phyloP scores from a whole-genome alignment of 495 filamentous ascomycete species.

The Penicillium waksmanii region DNA sequence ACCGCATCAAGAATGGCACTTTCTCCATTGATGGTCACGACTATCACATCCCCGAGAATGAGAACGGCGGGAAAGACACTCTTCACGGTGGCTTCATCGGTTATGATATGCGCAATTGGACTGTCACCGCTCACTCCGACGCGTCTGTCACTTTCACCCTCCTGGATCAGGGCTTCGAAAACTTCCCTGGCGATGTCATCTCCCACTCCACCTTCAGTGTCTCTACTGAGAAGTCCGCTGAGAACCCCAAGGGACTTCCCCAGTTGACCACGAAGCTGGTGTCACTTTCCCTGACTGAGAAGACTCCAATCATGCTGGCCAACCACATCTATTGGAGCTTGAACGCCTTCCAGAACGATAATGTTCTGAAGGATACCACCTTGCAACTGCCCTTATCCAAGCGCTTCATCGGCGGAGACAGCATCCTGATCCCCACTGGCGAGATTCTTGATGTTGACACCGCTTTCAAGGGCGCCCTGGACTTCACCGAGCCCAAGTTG shows the following conservation, averaged over 20 bases:
- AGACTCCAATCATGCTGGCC: constrained; percentile 80
- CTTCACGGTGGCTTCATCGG: constrained; percentile 82
- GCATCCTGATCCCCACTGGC: constrained; percentile 77
- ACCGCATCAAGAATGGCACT: constrained; percentile 84
- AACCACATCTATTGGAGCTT: constrained; percentile 92
- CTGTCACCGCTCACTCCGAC: constrained; percentile 67
- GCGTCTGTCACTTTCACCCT: constrained; percentile 79
- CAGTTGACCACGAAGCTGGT: constrained; percentile 53
- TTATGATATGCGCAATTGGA: constrained; percentile 83
- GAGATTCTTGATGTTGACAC: constrained; percentile 66
- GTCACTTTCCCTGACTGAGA: constrained; percentile 74
- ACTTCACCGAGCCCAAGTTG: constrained; percentile 79
- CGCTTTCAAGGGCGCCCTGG: constrained; percentile 63
- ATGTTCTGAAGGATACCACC: constrained; percentile 71
- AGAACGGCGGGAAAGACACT: constrained; percentile 70
- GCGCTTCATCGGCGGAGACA: constrained; percentile 72
- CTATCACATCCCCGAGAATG: constrained; percentile 72
- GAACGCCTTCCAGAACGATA: constrained; percentile 72
- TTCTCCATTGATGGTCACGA: constrained; percentile 69
- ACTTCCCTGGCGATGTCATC: constrained; percentile 81
- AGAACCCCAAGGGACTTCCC: constrained; percentile 47
- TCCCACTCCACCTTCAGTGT: constrained; percentile 76
- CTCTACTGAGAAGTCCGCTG: constrained; percentile 35
- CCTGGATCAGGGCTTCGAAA: constrained; percentile 71
- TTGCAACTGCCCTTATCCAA: constrained; percentile 72